Percentiles rank a stretch among this genome's conserved stretches.
Evolutionary conservation across 768 basidiomycete genomes (phyloP).

Genomic region (Asterophora parasitica): DNA sequence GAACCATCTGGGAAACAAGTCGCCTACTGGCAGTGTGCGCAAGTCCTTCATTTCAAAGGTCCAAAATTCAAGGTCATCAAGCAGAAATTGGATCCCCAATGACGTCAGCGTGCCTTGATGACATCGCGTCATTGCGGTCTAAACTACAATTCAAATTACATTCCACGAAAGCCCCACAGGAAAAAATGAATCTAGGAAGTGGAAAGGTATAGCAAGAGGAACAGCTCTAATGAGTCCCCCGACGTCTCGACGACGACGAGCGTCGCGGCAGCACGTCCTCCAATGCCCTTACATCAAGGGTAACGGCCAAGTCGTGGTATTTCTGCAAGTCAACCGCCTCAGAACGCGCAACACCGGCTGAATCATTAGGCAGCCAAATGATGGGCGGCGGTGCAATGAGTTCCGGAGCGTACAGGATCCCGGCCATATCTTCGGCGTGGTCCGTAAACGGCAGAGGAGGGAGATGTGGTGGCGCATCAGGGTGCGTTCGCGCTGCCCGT

Average conservation of each 20-base stretch:
- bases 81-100: too few relatives aligned
- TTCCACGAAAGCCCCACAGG: too few relatives aligned
- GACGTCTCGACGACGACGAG: conserved; percentile 29
- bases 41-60: too few relatives aligned
- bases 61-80: too few relatives aligned
- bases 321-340: conserved; percentile 74
- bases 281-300: conserved; percentile 61
- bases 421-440: conserved; percentile 73
- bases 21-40: too few relatives aligned
- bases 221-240: conserved; percentile 20
- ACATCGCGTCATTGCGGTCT: too few relatives aligned
- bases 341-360: conserved; percentile 64
- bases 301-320: conserved; percentile 67
- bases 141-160: conserved; percentile 3
- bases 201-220: too few relatives aligned
- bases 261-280: conserved; percentile 41
- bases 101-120: too few relatives aligned
- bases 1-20: too few relatives aligned
- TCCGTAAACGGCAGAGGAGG: conserved; percentile 67
- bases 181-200: too few relatives aligned
- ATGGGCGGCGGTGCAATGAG: conserved; percentile 72
- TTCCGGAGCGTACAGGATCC: conserved; percentile 79
- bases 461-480: conserved; percentile 69
- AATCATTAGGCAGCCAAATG: conserved; percentile 84
- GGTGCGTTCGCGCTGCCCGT: conserved; percentile 71